Evolutionary conservation across 768 basidiomycete genomes (phyloP), one percentile per base, ranked within the genome.

Genomic region (Neoboletus magnificus): DNA sequence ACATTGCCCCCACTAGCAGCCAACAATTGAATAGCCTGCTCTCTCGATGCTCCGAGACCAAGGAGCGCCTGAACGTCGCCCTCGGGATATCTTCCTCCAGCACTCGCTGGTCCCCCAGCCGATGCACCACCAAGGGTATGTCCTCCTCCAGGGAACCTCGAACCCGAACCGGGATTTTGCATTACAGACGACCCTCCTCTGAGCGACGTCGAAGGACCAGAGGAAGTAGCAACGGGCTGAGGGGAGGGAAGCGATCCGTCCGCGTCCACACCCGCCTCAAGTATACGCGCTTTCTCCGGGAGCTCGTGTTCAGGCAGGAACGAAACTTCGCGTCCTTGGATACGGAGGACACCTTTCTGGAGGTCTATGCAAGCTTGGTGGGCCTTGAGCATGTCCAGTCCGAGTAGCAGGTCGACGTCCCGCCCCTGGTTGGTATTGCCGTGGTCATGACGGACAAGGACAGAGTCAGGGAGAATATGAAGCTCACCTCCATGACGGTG

Each of bases 381-480:
- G 0, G 94, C 91, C 72, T 93, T 98, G 57, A 98, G 83, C 97
- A 98, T 98, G 79, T 99, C 97, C n/a, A 99, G 81, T 8, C 97
- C 97, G 40, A 99, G 87, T 4, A 99, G 77, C n/a, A 99, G 84
- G 66, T 98, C 96, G 44, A 98, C 93, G 54, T 90, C 86, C 32
- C 86, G 83, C 36, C 94, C 94, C 90, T 93, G 54, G 18, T 10
- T 27, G n/a, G 2, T 27, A 48, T 43, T 7, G 23, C 48, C 33
- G 25, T 20, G 48, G 27, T 39, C 39, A 49, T 5, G 27, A 49
- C 25, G 27, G 6, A 6, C n/a, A 11, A 25, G 22, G 1, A 35
- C 16, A 2, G 11, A 5, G 3, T 15, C 13, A 13, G 11, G 35
- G 18, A 22, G 22, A 20, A 15, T 18, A 11, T 36, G 23, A 29